Base-by-base conservation (phyloP, 1,284 basidiomycete genomes). In the Melanopsichium pennsylvanicum region DNA sequence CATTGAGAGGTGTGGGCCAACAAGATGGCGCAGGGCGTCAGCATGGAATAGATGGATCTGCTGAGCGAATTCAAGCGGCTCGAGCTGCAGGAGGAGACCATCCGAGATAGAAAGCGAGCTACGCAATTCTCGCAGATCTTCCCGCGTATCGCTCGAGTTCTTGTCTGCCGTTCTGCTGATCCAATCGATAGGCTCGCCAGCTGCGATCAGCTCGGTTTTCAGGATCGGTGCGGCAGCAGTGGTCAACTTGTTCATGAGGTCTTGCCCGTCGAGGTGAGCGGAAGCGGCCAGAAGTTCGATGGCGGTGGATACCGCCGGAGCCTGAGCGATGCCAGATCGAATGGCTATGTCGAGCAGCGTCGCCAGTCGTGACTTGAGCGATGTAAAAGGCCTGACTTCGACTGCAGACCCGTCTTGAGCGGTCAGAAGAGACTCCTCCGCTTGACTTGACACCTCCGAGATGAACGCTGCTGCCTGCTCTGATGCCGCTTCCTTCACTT, bases 21-120 rank as follows among this genome's bases (percentile, higher is more conserved):
- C 44, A 4, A 63, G 21, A 9, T 51, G 43, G 29, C 47, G 36
- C 18, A 78, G 50, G 5, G 67, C 60, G 18, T 73, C 59, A 11
- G 64, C 62, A 31, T 79, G 76, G 52, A 72, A 81, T 19, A 58
- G 43, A 27, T 78, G 76, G 31, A 81, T 77, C 54, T 81, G 79
- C 35, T 70, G 67, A 4, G 77, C 79, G n/a, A 81, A 52, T 46
- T 81, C 79, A 18, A 55, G 27, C 0, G 78, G 72, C 21, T 79
- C 78, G 12, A 76, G 55, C 3, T 36, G 47, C 9, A 81, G 55
- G 27, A 80, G 41, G 3, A 67, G 41, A 0, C 54, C 67, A 33
- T 60, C 57, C 19, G 67, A 57, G 42, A 70, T 57, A 34, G 46
- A 26, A 8, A 61, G 55, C 18, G 66, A 59, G 33, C 35, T 52